Evolutionary conservation across 139 green algal genomes (phyloP), one percentile per base, ranked within the genome.

Genomic region (Trebouxia sp.): DNA sequence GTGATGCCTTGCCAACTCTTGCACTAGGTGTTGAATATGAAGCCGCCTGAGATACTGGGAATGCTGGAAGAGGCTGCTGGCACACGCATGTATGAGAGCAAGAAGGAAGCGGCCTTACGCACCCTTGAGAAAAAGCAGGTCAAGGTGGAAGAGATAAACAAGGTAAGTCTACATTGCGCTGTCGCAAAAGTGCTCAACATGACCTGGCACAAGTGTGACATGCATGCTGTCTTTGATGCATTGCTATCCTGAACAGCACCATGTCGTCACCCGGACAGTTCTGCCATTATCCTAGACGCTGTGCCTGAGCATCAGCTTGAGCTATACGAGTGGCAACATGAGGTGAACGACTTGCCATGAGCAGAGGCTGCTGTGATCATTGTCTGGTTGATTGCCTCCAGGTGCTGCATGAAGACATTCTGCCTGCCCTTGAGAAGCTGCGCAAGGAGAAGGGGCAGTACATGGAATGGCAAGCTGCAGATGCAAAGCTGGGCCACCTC

Each of bases 71-170:
- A 99, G 88, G 97, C 93, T 0, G 90, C 89, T 1, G 97, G 97
- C 32, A 99, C 97, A 7, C 93, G 95, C 70, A 98, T 99, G 93
- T 99, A 99, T 85, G 96, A 99, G 83, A 94, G 90, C 67, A 99
- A 99, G 88, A 98, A 98, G 88, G 93, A 98, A 53, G 87, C 81
- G n/a, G 93, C 93, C 28, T 80, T 93, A 37, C 66, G 79, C 67
- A 92, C 95, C 24, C 87, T 99, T 79, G 92, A 95, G 11, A 98
- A 98, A 88, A 99, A 99, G 91, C 87, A 99, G 85, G 67, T 90
- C 26, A 95, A 97, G 82, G 88, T 99, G 74, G 89, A 94, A 3
- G 95, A 99, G 85, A 99, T 99, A 69, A 94, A 99, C 83, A 89
- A 92, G 88, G 93, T 97, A 77, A 1, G n/a, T 9, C n/a, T 39